Base-by-base conservation (phyloP, 768 basidiomycete species). In the Lanmaoa pseudosensibilis region DNA sequence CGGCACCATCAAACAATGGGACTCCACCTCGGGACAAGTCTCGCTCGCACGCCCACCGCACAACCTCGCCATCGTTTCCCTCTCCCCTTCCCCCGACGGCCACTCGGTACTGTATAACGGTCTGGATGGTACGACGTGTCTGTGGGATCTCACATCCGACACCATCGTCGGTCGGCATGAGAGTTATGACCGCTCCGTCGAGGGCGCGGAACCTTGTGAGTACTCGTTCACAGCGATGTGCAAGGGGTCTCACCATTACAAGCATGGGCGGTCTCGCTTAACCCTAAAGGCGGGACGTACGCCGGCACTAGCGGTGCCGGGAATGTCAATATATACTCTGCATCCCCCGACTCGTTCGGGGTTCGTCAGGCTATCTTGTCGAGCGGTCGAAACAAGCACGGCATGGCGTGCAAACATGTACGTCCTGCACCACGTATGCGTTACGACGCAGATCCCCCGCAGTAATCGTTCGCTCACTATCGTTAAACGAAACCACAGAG, bases 261-360 rank as follows among this genome's bases (percentile, higher is more conserved):
- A 88, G 94, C 93, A 13, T 97, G 90, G 89, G 85, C 87, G 1
- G 84, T 92, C 13, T 92, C 93, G 13, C 71, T 97, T 16, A 83
- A 90, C 65, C 94, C 94, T 0, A 77, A 79, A 59, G 83, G 83
- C 54, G 81, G 78, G 41, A 88, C 84, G 2, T 94, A 90, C 61
- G 87, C 88, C 1, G 85, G 88, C 5, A 85, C 87, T 0, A 88
- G 85, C 40, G 80, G 80, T 11, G 81, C 87, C 10, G 90, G 92
- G 1, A 88, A 86, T 57, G 77, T 93, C 45, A 78, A 75, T 16
- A 81, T 92, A 52, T 86, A 85, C 68, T 92, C 89, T n/a, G 84
- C 87, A 2, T 77, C 82, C 55, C 68, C 79, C 4, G 76, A 79
- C n/a, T 78, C 83, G 47, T 90, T 92, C 68, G 90, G 92, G 16